Evolutionary conservation across 345 rosid genomes (phyloP).

Genomic region (Syzygium oleosum): DNA sequence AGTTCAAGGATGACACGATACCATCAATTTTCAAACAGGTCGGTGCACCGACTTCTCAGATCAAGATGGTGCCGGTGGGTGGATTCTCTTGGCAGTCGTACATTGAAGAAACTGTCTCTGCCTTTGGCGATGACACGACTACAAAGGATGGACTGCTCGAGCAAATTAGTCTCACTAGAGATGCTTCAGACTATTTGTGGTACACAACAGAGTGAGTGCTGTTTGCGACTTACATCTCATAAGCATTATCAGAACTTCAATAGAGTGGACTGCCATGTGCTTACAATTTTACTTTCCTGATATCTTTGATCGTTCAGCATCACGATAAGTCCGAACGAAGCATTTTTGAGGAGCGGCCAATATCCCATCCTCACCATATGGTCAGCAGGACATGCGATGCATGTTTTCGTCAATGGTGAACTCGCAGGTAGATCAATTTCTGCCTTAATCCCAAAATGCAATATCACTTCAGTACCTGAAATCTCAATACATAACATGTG

Average conservation of each 20-base stretch:
- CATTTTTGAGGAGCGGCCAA: slow-evolving; percentile 58
- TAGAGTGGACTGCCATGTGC: not conserved
- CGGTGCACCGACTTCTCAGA: slow-evolving; percentile 16
- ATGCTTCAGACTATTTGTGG: slow-evolving; percentile 39
- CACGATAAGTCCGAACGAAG: slow-evolving; percentile 42
- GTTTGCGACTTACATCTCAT: not conserved
- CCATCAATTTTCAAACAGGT: slow-evolving; percentile 7
- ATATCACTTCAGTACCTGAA: not conserved
- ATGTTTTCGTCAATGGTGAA: slow-evolving; percentile 70
- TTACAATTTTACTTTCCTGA: slow-evolving; percentile 11
- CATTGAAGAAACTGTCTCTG: slow-evolving; percentile 26
- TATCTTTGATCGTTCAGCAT: slow-evolving; percentile 29
- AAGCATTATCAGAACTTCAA: not conserved
- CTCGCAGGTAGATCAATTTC: slow-evolving; percentile 17
- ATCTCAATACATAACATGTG: not conserved
- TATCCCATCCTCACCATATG: slow-evolving; percentile 44
- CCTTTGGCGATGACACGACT: slow-evolving; percentile 13
- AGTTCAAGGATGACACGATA: not conserved
- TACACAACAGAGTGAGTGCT: slow-evolving; percentile 35
- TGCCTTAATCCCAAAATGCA: not conserved
- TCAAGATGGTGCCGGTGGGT: slow-evolving; percentile 22
- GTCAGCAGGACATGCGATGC: slow-evolving; percentile 84
- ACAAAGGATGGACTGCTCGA: slow-evolving; percentile 25
- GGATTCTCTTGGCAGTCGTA: slow-evolving; percentile 32
- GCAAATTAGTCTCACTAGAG: slow-evolving; percentile 29